phyloP scores from a whole-genome alignment of 78 protist species.

The Monosiga brevicollis region DNA sequence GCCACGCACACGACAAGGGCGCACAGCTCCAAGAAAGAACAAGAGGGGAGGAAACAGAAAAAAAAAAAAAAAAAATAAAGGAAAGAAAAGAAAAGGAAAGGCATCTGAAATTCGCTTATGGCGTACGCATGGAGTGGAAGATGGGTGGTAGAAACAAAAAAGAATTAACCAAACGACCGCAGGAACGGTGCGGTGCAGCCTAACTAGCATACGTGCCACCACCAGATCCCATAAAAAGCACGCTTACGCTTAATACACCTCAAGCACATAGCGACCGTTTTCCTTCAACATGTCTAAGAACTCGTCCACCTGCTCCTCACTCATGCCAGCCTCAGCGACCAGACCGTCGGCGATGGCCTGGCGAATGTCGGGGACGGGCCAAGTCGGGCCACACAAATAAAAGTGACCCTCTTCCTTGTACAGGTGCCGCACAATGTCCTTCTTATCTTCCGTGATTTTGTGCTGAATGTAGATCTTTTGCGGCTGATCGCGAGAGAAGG shows the following conservation, averaged over 20 bases:
- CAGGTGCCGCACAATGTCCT: not conserved
- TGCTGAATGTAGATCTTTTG: constrained; percentile 66
- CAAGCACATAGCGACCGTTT: constrained; percentile 32
- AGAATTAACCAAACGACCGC: too few relatives aligned
- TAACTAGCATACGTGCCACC: too few relatives aligned
- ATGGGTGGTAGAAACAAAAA: too few relatives aligned
- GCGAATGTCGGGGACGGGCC: constrained; percentile 37
- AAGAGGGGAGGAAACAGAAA: too few relatives aligned
- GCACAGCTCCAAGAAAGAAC: too few relatives aligned
- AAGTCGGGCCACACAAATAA: constrained; percentile 48
- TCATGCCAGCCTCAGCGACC: constrained; percentile 7
- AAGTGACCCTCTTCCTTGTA: constrained; percentile 30
- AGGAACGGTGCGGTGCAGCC: too few relatives aligned
- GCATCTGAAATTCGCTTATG: too few relatives aligned
- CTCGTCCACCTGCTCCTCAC: not conserved
- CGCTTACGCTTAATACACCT: constrained; percentile 45
- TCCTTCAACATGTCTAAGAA: constrained; percentile 24
- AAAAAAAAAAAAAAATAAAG: too few relatives aligned
- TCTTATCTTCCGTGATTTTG: constrained; percentile 35
- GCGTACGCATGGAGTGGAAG: too few relatives aligned
- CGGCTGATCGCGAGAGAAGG: constrained; percentile 66
- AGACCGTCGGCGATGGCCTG: constrained; percentile 24
- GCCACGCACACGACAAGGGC: too few relatives aligned
- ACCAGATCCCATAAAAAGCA: too few relatives aligned
- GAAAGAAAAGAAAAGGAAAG: too few relatives aligned